These are phyloP conservation scores for Xerocomellus chrysenteron DNA, from an alignment of 768 basidiomycete genomes.

Conservation along the genomic window DNA sequence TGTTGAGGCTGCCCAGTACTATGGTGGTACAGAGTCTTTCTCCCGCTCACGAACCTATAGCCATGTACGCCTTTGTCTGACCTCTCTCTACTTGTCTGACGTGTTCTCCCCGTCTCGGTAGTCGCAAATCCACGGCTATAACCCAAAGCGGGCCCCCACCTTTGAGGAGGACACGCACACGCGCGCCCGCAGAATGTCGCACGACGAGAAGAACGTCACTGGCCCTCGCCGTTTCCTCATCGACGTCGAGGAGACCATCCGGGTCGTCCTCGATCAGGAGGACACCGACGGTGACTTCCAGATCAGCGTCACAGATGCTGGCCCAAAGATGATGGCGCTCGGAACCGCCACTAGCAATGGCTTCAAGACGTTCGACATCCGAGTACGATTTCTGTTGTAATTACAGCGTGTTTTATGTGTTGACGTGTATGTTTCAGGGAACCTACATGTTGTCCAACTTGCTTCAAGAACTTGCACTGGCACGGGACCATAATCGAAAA, in stretches of 20 bases:
- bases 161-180: constrained; percentile 78
- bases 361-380: constrained; percentile 95
- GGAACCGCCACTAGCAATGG: constrained; percentile 98
- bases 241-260: constrained; percentile 97
- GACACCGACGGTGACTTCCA: constrained; percentile 97
- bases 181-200: constrained; percentile 79
- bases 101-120: constrained; percentile 30
- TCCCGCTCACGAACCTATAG: constrained; percentile 88
- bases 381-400: constrained; percentile 48
- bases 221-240: constrained; percentile 89
- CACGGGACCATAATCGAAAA: constrained; percentile 91
- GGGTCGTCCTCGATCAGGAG: constrained; percentile 94
- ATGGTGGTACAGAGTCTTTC: constrained; percentile 75
- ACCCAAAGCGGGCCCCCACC: constrained; percentile 64
- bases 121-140: constrained; percentile 73
- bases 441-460: constrained; percentile 99
- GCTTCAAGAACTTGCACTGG: constrained; percentile 96
- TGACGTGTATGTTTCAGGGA: constrained; percentile 51
- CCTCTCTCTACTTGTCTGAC: constrained; percentile 10
- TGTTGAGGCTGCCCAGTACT: constrained; percentile 77
- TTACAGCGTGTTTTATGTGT: constrained; percentile 3
- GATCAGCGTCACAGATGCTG: constrained; percentile 94
- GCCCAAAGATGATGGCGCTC: constrained; percentile 93
- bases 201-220: constrained; percentile 84
- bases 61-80: constrained; percentile 49